These are phyloP conservation scores for Saccharum officinarum DNA, from an alignment of 176 grass and related monocot genomes.

Conservation along the genomic window DNA sequence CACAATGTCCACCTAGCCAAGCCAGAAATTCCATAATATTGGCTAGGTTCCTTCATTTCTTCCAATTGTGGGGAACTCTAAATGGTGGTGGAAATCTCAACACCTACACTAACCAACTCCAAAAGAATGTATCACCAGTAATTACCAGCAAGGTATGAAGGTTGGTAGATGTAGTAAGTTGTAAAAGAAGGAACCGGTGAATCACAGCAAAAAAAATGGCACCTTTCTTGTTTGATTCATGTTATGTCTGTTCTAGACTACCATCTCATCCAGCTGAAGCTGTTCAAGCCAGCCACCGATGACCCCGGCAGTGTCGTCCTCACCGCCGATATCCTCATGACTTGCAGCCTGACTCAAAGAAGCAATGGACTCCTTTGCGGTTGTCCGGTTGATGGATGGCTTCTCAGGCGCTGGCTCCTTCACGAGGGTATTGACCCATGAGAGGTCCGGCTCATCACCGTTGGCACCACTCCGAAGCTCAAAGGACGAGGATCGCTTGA, in stretches of 20 bases:
- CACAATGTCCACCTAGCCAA: slow-evolving; percentile 35
- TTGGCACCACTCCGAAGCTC: slow-evolving; percentile 42
- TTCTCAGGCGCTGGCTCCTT: slow-evolving; percentile 59
- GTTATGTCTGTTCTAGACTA: slow-evolving; percentile 42
- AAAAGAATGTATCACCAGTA: slow-evolving; percentile 49
- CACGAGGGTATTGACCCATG: slow-evolving; percentile 71
- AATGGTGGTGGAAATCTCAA: slow-evolving; percentile 27
- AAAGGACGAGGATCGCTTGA: slow-evolving; percentile 65
- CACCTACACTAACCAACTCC: slow-evolving; percentile 40
- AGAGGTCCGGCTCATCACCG: slow-evolving; percentile 56
- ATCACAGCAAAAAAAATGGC: slow-evolving; percentile 41
- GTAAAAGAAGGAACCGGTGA: slow-evolving; percentile 8
- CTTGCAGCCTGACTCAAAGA: slow-evolving; percentile 20
- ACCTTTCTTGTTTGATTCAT: slow-evolving; percentile 39
- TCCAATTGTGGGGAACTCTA: slow-evolving; percentile 10
- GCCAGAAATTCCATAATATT: slow-evolving; percentile 20
- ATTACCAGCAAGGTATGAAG: slow-evolving; percentile 32
- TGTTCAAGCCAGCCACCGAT: slow-evolving; percentile 61
- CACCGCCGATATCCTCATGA: neutral
- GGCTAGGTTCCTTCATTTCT: slow-evolving; percentile 27
- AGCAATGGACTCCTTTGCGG: slow-evolving; percentile 20
- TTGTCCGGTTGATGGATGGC: neutral
- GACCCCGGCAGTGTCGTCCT: slow-evolving; percentile 39
- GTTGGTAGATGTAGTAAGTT: slow-evolving; percentile 8
- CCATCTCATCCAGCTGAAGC: slow-evolving; percentile 75